Base-by-base conservation (phyloP, 345 rosid genomes). In the Eucalyptus virginea region DNA sequence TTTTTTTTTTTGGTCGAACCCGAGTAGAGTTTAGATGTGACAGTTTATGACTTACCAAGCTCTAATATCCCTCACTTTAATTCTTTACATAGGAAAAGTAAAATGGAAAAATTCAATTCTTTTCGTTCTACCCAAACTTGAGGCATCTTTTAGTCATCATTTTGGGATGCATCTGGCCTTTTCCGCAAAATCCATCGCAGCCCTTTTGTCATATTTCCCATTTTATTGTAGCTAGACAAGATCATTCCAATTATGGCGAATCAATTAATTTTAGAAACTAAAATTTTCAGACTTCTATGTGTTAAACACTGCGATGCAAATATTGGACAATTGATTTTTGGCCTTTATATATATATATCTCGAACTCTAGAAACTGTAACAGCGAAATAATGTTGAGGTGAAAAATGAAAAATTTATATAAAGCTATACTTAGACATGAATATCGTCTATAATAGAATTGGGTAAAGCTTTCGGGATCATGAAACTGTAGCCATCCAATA, bases 41-140 rank as follows among this genome's bases (percentile, higher is more conserved):
- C 0, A 17, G 7, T 51, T 50, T 51, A 2, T 2, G 4, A 51
- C 54, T 51, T 51, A 51, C 4, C 54, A 17, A 51, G 21, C 4
- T 51, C 1, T 0, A 51, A 17, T 17, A 17, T 17, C 0, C 4
- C 54, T 17, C 0, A 50, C 52, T 50, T 6, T 7, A 19, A 54
- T 8, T 23, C 26, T 54, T 21, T 54, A 0, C 2, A 54, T 21
- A 21, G 0, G 26, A 54, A 54, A 54, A 23, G 3, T 23, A 21
- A 19, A 21, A 3, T 54, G 60, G 5, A 54, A 54, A 19, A 21
- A 54, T 54, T 54, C 60, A 54, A 21, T 47, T 54, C 1, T 8
- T 52, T 52, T 21, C 5, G 28, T 54, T 4, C 60, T 9, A 23
- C 28, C 60, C 1, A 56, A 56, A 23, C 60, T 23, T 23, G 28